Evolutionary conservation across 2,329 filamentous ascomycete genomes (phyloP).

Genomic region (Botrytis fragariae): DNA sequence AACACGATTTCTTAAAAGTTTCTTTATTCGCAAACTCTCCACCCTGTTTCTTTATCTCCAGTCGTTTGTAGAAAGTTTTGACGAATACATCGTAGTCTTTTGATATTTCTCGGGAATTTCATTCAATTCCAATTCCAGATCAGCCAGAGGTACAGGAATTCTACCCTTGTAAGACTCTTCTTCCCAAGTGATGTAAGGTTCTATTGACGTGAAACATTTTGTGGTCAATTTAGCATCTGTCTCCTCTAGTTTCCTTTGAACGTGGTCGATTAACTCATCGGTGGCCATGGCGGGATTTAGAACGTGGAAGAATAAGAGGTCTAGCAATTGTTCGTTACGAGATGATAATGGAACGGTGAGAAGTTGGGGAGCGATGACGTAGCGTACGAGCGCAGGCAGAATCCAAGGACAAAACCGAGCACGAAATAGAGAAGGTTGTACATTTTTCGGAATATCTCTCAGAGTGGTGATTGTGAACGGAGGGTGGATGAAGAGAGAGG

Average conservation of each 20-base stretch:
- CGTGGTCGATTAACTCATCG: neutral
- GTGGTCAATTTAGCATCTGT: neutral
- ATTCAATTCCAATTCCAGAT: neutral
- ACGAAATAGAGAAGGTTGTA: neutral
- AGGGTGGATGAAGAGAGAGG: neutral
- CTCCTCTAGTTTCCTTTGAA: neutral
- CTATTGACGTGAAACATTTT: neutral
- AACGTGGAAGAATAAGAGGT: neutral
- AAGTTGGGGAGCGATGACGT: neutral
- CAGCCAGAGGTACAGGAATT: neutral
- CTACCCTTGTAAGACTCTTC: fast-evolving
- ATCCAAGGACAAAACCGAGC: neutral
- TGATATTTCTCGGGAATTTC: neutral
- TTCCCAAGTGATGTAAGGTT: neutral
- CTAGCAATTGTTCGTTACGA: neutral
- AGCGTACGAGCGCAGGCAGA: neutral
- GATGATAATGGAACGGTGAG: neutral
- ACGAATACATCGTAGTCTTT: neutral
- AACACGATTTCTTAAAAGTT: neutral
- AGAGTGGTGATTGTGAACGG: neutral
- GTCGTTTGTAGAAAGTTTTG: neutral
- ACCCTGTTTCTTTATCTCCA: neutral
- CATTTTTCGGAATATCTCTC: neutral
- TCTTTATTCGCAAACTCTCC: neutral
- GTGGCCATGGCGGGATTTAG: neutral